phyloP scores from a whole-genome alignment of 2,329 filamentous ascomycete genomes.

The Aspergillus sp. region DNA sequence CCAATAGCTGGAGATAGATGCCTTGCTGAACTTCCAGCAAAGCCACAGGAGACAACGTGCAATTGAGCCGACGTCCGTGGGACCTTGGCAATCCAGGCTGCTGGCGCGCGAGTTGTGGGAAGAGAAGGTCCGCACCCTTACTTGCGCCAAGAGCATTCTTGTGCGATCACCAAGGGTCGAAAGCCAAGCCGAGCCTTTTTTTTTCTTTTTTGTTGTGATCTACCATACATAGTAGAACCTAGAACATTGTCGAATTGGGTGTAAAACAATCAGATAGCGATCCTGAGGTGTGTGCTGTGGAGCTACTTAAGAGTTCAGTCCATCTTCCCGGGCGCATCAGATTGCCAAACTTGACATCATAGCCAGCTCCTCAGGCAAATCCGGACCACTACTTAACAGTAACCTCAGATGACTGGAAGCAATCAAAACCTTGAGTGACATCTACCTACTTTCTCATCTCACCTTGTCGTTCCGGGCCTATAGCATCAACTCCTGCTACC shows the following conservation, averaged over 20 bases:
- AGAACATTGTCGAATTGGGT: slow-evolving; percentile 8
- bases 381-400: slow-evolving; percentile 9
- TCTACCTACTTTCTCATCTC: neutral
- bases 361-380: slow-evolving; percentile 1
- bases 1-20: slow-evolving; percentile 9
- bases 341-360: slow-evolving; percentile 17
- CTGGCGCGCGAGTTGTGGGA: neutral
- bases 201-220: slow-evolving; percentile 15
- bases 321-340: slow-evolving; percentile 7
- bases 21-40: neutral
- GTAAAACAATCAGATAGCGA: neutral
- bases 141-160: slow-evolving; percentile 28
- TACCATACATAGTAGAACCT: slow-evolving; percentile 13
- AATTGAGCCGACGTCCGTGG: slow-evolving; percentile 7
- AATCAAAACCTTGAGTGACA: slow-evolving; percentile 1
- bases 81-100: slow-evolving; percentile 10
- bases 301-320: slow-evolving; percentile 2
- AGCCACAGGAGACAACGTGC: neutral
- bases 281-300: slow-evolving; percentile 1
- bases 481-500: slow-evolving; percentile 3
- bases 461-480: slow-evolving; percentile 4
- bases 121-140: slow-evolving; percentile 21
- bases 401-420: neutral
- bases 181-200: slow-evolving; percentile 16
- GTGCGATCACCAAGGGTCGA: slow-evolving; percentile 10